phyloP scores from a whole-genome alignment of 257 asterid species.

The Salvia hispanica region DNA sequence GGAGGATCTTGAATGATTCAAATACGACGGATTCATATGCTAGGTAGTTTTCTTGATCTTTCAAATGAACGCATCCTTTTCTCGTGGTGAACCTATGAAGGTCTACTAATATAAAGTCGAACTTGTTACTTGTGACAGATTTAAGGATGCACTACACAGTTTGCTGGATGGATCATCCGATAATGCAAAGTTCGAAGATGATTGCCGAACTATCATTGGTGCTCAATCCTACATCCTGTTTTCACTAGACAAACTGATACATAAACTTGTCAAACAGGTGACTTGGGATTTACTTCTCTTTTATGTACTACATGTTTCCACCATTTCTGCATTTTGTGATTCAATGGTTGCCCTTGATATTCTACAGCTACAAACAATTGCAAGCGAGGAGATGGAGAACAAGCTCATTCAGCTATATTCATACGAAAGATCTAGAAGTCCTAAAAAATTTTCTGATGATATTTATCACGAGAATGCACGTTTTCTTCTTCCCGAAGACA shows the following conservation, averaged over 20 bases:
- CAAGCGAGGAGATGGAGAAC: slow-evolving; percentile 78
- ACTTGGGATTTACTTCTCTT: slow-evolving; percentile 10
- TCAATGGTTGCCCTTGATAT: slow-evolving; percentile 22
- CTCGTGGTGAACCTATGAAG: slow-evolving; percentile 10
- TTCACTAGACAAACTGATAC: slow-evolving; percentile 89
- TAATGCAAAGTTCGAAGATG: slow-evolving; percentile 93
- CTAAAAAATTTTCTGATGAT: slow-evolving; percentile 55
- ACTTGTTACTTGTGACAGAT: slow-evolving; percentile 50
- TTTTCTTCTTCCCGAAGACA: slow-evolving; percentile 72
- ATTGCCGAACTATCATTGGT: slow-evolving; percentile 90
- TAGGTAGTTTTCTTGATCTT: slow-evolving; percentile 51
- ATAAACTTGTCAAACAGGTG: slow-evolving; percentile 91
- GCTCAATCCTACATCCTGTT: slow-evolving; percentile 91
- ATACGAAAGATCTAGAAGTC: slow-evolving; percentile 76
- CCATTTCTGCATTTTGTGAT: slow-evolving; percentile 32
- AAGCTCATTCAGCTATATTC: slow-evolving; percentile 78
- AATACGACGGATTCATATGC: slow-evolving; percentile 66
- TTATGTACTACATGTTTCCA: neutral
- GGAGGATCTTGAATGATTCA: slow-evolving; percentile 65
- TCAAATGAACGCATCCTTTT: neutral
- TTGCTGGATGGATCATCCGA: slow-evolving; percentile 89
- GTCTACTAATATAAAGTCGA: slow-evolving; percentile 29
- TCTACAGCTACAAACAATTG: slow-evolving; percentile 69
- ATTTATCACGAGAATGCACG: slow-evolving; percentile 78
- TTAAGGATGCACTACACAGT: slow-evolving; percentile 72